Evolutionary conservation across 352 stramenopile species (phyloP), one percentile per base, ranked within the genome.

Genomic region (Globisporangium nagaii): DNA sequence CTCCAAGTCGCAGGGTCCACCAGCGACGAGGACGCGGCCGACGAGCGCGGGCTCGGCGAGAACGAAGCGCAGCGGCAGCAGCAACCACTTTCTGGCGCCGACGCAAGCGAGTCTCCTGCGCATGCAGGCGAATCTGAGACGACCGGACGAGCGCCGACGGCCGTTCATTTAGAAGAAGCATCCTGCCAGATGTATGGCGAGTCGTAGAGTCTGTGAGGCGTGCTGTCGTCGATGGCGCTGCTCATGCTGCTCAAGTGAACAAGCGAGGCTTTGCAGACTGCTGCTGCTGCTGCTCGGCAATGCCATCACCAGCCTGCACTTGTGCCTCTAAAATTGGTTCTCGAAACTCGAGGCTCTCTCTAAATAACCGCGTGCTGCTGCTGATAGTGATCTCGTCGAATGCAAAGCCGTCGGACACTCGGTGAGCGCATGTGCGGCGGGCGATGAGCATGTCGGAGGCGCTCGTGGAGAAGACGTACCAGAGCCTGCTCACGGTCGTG

Each of bases 71-170:
- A 63, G 67, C 0, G 73, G 70, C 22, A 86, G 67, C 0, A 75
- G 70, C 22, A 86, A 77, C 35, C 75, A 70, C 32, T 87, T 91
- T 42, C 73, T 91, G 0, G 74, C 70, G 2, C 76, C 78, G 17
- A 91, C 78, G 0, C 72, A 88, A 55, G 75, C 81, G 7, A 91
- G 81, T 65, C 62, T 89, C 4, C 75, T 65, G 31, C 76, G 79
- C 0, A 57, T 75, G 15, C 65, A 78, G 3, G 53, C 71, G 19
- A 32, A 71, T 1, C 66, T 57, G 4, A 56, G 60, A 24, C 57
- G 65, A 44, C 22, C 37, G 4, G 47, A 60, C 24, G 57, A 78
- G 7, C 57, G 64, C 13, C 60, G 73, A 20, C 66, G 65, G 1
- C 76, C 76, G 2, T 90, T 90, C 31, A 57, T 83, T 13, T 60